Base-by-base conservation (phyloP, 164 flowering plant species). In the Aristolochia fimbriata region DNA sequence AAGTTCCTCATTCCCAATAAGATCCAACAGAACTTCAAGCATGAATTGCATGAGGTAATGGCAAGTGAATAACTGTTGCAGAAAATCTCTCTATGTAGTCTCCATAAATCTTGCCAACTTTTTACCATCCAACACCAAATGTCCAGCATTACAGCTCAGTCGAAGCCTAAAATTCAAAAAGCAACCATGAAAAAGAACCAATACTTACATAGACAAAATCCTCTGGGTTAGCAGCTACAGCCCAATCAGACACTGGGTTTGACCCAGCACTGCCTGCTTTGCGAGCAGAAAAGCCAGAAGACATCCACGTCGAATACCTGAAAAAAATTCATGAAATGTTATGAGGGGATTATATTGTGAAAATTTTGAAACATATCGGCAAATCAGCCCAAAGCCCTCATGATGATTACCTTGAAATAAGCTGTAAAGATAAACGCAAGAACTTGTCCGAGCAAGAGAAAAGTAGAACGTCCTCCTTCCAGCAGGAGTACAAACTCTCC, bases 381-480 rank as follows among this genome's bases (percentile, higher is more conserved):
- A 24, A 64, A 12, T 41, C 47, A 58, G 59, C 19, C 37, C 45
- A 60, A 53, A 50, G 11, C n/a, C 21, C 37, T 23, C n/a, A 67
- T 37, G 16, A 62, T 61, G 59, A 63, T 73, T 24, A 86, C 99
- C 99, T 82, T 51, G 99, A 80, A 53, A 94, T 72, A 74, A 94
- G 97, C 78, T 94, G 97, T 77, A 94, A 76, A 59, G 92, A 77
- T 61, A 94, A 74, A 51, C 95, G 89, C 27, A 94, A 82, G 66
- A 94, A 90, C 81, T 87, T 90, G 78, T 94, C 97, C 23, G 95
- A 79, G 76, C 78, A 82, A 68, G 95, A 84, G 53, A 84, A 51
- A 56, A 90, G 73, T 62, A 90, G 74, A 65, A 90, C 86, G 77
- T 94, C 96, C 66, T 94, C 90, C 58, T 74, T 82, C 99, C 97